Base-by-base conservation (phyloP, 805 yeast species). In the Candida peoriensis region DNA sequence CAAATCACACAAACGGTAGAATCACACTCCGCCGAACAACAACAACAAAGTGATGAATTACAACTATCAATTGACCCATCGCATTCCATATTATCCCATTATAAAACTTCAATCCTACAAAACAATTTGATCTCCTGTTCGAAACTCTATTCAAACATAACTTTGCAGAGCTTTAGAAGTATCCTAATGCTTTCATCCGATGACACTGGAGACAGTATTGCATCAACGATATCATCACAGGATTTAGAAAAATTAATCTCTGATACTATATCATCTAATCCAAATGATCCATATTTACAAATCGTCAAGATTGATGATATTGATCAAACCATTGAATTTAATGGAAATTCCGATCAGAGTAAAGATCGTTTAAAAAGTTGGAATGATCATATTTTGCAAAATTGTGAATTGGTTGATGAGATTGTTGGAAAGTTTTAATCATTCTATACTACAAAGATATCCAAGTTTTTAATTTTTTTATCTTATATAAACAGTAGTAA, bases 221-320 rank as follows among this genome's bases (percentile, higher is more conserved):
- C 46, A n/a, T n/a, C n/a, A n/a, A n/a, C 10, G 43, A 42, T n/a
- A 42, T 47, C 47, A 41, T 49, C 13, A 35, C 52, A 33, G 30
- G n/a, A n/a, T n/a, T n/a, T n/a, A n/a, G 31, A 5, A 33, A 24
- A 9, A 24, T 26, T 14, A 5, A 24, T 15, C 3, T 24, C 28
- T 15, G 28, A 24, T 10, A 8, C 16, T 6, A 24, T 24, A 12
- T n/a, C n/a, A n/a, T 37, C 40, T 17, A 37, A 37, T 32, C 40
- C 40, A 14, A 38, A 34, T 28, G 32, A 33, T 20, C 32, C 38
- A 4, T 31, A 34, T 25, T 24, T 38, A 18, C 31, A 34, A 24
- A n/a, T n/a, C n/a, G 28, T 12, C 4, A 37, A 38, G 6, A 36
- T 53, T 27, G 58, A 53, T 39, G 56, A 53, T 27, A 41, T 53